Conservation (phyloP, 768 basidiomycete species). For the Tulasnella sp. region DNA sequence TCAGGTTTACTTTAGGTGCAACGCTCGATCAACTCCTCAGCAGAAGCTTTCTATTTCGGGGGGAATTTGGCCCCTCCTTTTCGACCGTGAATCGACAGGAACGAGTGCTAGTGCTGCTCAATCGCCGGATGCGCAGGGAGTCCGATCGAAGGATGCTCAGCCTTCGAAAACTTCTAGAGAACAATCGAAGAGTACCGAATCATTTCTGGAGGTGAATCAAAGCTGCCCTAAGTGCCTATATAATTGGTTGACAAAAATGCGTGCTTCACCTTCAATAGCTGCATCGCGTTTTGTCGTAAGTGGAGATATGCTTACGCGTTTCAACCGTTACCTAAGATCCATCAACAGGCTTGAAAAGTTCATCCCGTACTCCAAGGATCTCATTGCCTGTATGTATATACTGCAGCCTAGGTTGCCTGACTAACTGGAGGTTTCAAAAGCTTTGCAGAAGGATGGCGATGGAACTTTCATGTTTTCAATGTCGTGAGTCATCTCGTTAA, state of each 20-base stretch:
- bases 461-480: conserved; percentile 1
- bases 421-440: not conserved
- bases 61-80: not conserved
- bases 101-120: no score
- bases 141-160: no score
- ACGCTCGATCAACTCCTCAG: not conserved
- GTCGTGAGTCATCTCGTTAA: not conserved
- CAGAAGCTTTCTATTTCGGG: not conserved
- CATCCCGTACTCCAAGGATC: conserved; percentile 32
- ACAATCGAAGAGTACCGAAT: not conserved
- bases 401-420: not conserved
- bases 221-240: no score
- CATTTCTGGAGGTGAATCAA: conserved; percentile 8
- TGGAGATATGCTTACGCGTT: not conserved
- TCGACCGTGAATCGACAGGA: not conserved
- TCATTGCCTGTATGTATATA: conserved; percentile 29
- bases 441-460: not conserved
- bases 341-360: conserved; percentile 43
- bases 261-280: not conserved
- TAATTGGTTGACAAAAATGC: not conserved
- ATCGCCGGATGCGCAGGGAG: not conserved
- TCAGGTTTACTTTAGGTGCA: not conserved
- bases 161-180: no score
- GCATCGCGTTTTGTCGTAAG: not conserved
- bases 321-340: no score